Conservation (phyloP, 176 grass and related monocot genomes). For the sorghum (Sorghum bicolor) region Sorghum_bicolor_NCBIv3 NC_012871.2:50701001-50701500, state of each 20-base stretch:
- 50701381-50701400: constrained; percentile 25
- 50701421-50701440: constrained; percentile 24
- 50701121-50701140: constrained; percentile 20
- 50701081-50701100: background rate
- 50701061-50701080: constrained; percentile 50
- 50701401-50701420: constrained; percentile 28
- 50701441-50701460: constrained; percentile 15
- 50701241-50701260: constrained; percentile 33
- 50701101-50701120: constrained; percentile 46
- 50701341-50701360: constrained; percentile 27
- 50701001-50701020: constrained; percentile 15
- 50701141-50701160: constrained; percentile 33
- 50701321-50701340: constrained; percentile 15
- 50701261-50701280: constrained; percentile 13
- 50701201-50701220: constrained; percentile 31
- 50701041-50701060: constrained; percentile 36
- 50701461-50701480: constrained; percentile 32
- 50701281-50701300: constrained; percentile 25
- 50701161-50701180: constrained; percentile 39
- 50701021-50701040: constrained; percentile 46
- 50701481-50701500: constrained; percentile 32
- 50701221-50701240: constrained; percentile 29
- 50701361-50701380: constrained; percentile 3
- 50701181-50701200: constrained; percentile 45
- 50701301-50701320: constrained; percentile 29